Conservation (phyloP, 257 asterid genomes). For the Penstemon barbatus region DNA sequence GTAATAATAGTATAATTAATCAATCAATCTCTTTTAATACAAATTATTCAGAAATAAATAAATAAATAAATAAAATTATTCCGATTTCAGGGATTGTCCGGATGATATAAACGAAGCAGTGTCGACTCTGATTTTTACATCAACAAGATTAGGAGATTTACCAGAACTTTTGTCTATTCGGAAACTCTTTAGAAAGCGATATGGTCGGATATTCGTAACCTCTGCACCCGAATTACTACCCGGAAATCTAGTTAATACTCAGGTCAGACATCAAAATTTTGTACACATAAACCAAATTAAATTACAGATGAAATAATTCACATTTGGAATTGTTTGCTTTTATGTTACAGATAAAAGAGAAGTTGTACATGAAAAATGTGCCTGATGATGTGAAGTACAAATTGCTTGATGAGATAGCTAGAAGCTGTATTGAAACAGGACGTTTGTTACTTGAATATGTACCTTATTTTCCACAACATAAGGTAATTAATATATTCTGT, state of each 20-base stretch:
- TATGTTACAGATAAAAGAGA: constrained; percentile 50
- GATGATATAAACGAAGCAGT: constrained; percentile 73
- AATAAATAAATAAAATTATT: no score
- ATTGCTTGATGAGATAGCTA: constrained; percentile 57
- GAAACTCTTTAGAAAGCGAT: constrained; percentile 64
- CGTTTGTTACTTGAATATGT: constrained; percentile 61
- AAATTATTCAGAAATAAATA: no score
- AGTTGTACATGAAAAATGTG: constrained; percentile 36
- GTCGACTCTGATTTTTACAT: constrained; percentile 71
- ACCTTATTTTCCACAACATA: constrained; percentile 33
- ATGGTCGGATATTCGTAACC: constrained; percentile 50
- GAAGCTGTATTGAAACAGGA: constrained; percentile 39
- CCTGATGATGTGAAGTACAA: constrained; percentile 58
- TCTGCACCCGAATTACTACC: constrained; percentile 61
- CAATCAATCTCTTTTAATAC: no score
- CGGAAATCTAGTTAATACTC: constrained; percentile 65
- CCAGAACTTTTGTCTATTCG: constrained; percentile 66
- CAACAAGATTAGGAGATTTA: constrained; percentile 75
- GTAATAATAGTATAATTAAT: not conserved
- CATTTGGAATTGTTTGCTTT: not conserved
- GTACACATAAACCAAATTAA: not conserved
- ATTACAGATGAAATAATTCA: not conserved
- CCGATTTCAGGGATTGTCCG: constrained; percentile 64
- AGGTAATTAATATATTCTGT: constrained; percentile 23
- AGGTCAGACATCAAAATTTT: constrained; percentile 40